Conservation (phyloP, 2,329 filamentous ascomycete genomes). For the Exophiala mesophila region DNA sequence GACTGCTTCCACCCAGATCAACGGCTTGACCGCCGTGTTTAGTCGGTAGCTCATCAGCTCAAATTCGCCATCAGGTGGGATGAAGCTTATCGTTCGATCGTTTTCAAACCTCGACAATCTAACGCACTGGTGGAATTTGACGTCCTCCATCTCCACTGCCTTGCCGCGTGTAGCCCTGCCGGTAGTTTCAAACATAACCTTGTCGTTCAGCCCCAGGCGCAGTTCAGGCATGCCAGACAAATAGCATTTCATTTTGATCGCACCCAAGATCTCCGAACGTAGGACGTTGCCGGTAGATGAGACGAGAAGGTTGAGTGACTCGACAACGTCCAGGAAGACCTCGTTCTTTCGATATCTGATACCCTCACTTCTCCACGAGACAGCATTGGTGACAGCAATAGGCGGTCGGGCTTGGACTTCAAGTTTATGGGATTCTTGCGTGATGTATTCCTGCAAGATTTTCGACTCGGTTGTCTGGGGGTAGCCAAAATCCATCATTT, state of each 20-base stretch:
- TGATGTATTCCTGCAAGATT: slow-evolving; percentile 98
- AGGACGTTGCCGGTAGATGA: slow-evolving; percentile 92
- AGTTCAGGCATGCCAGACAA: slow-evolving; percentile 97
- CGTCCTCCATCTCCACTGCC: slow-evolving; percentile 98
- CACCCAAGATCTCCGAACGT: slow-evolving; percentile 90
- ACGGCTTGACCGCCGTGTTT: slow-evolving; percentile 95
- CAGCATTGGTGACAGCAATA: slow-evolving; percentile 96
- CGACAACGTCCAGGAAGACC: slow-evolving; percentile 95
- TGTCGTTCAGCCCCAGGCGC: slow-evolving; percentile 91
- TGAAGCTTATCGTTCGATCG: slow-evolving; percentile 97
- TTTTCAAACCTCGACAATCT: slow-evolving; percentile 95
- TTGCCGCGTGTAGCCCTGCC: slow-evolving; percentile 91
- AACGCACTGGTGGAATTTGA: slow-evolving; percentile 99
- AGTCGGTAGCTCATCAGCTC: slow-evolving; percentile 98
- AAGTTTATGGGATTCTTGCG: slow-evolving; percentile 97
- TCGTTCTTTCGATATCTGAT: slow-evolving; percentile 99
- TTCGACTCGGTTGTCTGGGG: slow-evolving; percentile 97
- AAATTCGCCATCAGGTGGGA: slow-evolving; percentile 96
- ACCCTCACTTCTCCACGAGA: slow-evolving; percentile 95
- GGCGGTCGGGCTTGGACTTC: slow-evolving; percentile 93
- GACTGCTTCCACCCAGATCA: slow-evolving; percentile 98
- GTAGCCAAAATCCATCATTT: slow-evolving; percentile 99
- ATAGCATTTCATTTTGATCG: slow-evolving; percentile 99
- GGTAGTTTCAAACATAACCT: slow-evolving; percentile 99
- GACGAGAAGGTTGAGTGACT: slow-evolving; percentile 92